These are phyloP conservation scores for Penicillium thymicola DNA, from an alignment of 2,329 filamentous ascomycete genomes.

Conservation along the genomic window DNA sequence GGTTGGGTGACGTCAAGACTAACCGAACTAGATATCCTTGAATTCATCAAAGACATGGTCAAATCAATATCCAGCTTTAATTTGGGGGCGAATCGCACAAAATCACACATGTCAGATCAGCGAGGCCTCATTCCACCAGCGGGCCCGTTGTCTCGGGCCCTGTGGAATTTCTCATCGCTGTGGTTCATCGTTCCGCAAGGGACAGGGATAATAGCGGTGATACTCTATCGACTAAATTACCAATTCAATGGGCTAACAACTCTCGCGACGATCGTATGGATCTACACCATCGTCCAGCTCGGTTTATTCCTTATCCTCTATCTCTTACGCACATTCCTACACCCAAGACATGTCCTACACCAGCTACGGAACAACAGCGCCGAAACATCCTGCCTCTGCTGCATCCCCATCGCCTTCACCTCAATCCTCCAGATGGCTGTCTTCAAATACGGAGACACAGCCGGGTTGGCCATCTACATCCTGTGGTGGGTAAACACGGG, in stretches of 20 bases:
- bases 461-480: slow-evolving; percentile 32
- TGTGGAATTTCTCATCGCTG: slow-evolving; percentile 36
- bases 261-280: slow-evolving; percentile 40
- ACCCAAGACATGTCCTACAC: slow-evolving; percentile 29
- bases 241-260: slow-evolving; percentile 39
- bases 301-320: slow-evolving; percentile 30
- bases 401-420: slow-evolving; percentile 38
- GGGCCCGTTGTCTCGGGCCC: slow-evolving; percentile 13
- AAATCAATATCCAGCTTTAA: neutral
- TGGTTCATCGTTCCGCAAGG: slow-evolving; percentile 43
- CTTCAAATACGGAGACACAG: slow-evolving; percentile 28
- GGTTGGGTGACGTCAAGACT: neutral
- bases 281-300: slow-evolving; percentile 37
- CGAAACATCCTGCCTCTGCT: slow-evolving; percentile 40
- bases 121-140: neutral
- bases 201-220: slow-evolving; percentile 36
- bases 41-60: neutral
- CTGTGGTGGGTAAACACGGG: slow-evolving; percentile 43
- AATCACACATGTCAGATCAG: neutral
- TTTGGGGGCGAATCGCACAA: neutral
- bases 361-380: slow-evolving; percentile 31
- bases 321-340: slow-evolving; percentile 31
- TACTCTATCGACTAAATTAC: slow-evolving; percentile 40
- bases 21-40: neutral
- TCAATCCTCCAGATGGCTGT: slow-evolving; percentile 51